These are phyloP conservation scores for Thalassiosira livingstoniorum DNA, from an alignment of 352 stramenopile genomes.

Conservation along the genomic window DNA sequence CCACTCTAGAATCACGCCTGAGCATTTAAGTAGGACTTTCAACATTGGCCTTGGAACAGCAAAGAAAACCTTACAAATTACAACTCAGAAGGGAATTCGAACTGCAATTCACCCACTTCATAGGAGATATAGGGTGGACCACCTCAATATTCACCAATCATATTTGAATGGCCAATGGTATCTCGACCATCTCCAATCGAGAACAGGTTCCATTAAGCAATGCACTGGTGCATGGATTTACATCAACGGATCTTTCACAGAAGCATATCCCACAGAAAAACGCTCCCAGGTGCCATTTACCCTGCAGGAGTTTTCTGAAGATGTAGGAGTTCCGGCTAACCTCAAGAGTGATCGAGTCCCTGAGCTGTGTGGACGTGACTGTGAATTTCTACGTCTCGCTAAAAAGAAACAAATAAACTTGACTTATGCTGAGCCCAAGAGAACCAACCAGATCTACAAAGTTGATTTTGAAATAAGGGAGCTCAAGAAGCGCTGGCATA, in stretches of 20 bases:
- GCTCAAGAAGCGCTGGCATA: conserved; percentile 17
- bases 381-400: background rate
- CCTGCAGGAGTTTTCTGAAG: background rate
- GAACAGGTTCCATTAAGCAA: background rate
- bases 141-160: background rate
- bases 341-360: conserved; percentile 10
- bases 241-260: conserved; percentile 2
- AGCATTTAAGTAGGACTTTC: background rate
- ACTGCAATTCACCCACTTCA: conserved; percentile 5
- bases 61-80: background rate
- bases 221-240: conserved; percentile 5
- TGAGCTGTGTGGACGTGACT: conserved; percentile 5
- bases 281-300: background rate
- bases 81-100: conserved; percentile 16
- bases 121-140: conserved; percentile 16
- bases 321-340: conserved; percentile 15
- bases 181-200: background rate
- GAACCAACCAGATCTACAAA: conserved; percentile 16
- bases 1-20: conserved; percentile 1
- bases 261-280: conserved; percentile 5
- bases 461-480: conserved; percentile 46
- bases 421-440: conserved; percentile 22
- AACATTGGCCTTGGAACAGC: conserved; percentile 8
- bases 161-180: conserved; percentile 1
- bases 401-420: conserved; percentile 5